These are phyloP conservation scores for Myochromella boudieri DNA, from an alignment of 768 basidiomycete genomes.

Conservation along the genomic window DNA sequence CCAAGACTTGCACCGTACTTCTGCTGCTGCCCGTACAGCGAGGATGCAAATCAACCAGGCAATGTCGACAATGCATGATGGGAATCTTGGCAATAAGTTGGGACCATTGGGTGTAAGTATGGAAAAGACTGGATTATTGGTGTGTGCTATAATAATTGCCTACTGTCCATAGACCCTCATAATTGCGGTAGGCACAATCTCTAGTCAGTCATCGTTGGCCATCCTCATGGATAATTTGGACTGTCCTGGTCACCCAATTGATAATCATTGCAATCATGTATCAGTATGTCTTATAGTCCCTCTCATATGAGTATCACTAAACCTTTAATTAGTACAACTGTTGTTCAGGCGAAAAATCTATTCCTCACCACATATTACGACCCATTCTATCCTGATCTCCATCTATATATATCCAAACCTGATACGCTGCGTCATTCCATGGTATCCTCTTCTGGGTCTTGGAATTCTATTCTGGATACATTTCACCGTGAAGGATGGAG, in stretches of 20 bases:
- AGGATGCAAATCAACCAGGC: slow-evolving; percentile 43
- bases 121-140: slow-evolving; percentile 36
- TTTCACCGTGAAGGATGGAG: slow-evolving; percentile 41
- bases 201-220: slow-evolving; percentile 21
- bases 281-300: slow-evolving; percentile 52
- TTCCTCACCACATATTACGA: slow-evolving; percentile 80
- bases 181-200: too few species aligned
- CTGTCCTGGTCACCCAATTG: slow-evolving; percentile 40
- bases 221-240: slow-evolving; percentile 33
- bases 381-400: slow-evolving; percentile 72
- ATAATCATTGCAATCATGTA: slow-evolving; percentile 53
- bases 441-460: slow-evolving; percentile 28
- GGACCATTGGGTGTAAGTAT: slow-evolving; percentile 33
- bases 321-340: slow-evolving; percentile 39
- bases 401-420: slow-evolving; percentile 48
- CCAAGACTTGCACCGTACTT: slow-evolving; percentile 14
- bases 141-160: too few species aligned
- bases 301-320: not conserved
- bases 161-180: too few species aligned
- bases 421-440: slow-evolving; percentile 37
- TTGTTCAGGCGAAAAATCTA: slow-evolving; percentile 46
- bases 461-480: slow-evolving; percentile 34
- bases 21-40: slow-evolving; percentile 33
- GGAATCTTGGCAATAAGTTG: slow-evolving; percentile 31
- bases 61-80: slow-evolving; percentile 35